phyloP scores from a whole-genome alignment of 805 yeast species.

The Zygotorulaspora sp. region DNA sequence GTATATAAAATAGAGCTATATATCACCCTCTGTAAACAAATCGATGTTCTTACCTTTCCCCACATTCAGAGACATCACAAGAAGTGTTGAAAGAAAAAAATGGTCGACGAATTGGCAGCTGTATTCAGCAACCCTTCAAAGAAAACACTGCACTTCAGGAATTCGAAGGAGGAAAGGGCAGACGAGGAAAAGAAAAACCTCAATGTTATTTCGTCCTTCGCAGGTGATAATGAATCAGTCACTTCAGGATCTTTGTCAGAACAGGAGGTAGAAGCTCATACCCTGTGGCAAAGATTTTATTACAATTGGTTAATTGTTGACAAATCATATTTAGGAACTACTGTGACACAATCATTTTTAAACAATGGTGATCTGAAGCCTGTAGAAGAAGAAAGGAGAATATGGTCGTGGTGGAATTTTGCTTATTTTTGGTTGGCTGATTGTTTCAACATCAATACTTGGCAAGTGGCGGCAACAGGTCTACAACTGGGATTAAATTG shows the following conservation, averaged over 20 bases:
- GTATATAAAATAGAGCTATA: too few relatives aligned
- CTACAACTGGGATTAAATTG: conserved; percentile 71
- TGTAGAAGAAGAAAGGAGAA: conserved; percentile 65
- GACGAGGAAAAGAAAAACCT: conserved; percentile 9
- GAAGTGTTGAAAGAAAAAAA: not conserved
- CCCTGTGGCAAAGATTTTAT: conserved; percentile 24
- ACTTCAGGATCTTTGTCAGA: conserved; percentile 7
- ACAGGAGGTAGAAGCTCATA: conserved; percentile 8
- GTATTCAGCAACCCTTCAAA: conserved; percentile 16
- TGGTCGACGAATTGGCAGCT: conserved; percentile 18
- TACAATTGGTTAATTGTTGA: conserved; percentile 26
- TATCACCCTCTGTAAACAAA: too few relatives aligned
- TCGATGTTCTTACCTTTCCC: too few relatives aligned
- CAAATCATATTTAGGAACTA: conserved; percentile 37
- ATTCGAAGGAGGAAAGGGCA: not conserved
- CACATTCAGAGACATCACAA: too few relatives aligned
- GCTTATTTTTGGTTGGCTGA: conserved; percentile 85
- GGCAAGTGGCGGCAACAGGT: conserved; percentile 89
- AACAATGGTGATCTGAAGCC: conserved; percentile 75
- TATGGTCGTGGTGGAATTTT: conserved; percentile 83
- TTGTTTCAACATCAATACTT: conserved; percentile 82
- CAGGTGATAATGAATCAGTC: conserved; percentile 7
- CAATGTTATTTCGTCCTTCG: conserved; percentile 3
- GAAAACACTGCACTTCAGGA: conserved; percentile 2
- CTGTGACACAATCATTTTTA: conserved; percentile 59